A percentile compares a stretch with the other conserved stretches of the same genome.
phyloP scores from a whole-genome alignment of 2,329 filamentous ascomycete genomes.

The Epichloe coenophiala region DNA sequence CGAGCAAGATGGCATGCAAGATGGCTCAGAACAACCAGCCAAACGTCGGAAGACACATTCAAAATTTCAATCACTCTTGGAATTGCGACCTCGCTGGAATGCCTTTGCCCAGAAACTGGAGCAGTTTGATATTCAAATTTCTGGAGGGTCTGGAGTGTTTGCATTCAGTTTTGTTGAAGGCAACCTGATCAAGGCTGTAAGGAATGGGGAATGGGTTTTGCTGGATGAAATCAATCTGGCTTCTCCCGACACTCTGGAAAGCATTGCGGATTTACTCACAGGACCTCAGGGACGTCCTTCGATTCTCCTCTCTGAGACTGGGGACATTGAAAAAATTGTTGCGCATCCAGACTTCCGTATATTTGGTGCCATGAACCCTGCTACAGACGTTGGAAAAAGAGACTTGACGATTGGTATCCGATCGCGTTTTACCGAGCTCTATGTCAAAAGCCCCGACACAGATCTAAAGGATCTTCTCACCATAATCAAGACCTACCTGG shows the following conservation, averaged over 20 bases:
- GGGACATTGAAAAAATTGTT: conserved; percentile 77
- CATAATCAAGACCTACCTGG: conserved; percentile 82
- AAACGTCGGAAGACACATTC: conserved; percentile 56
- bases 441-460: conserved; percentile 79
- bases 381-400: conserved; percentile 91
- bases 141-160: conserved; percentile 60
- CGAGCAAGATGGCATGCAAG: conserved; percentile 21
- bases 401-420: conserved; percentile 80
- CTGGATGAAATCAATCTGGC: conserved; percentile 96
- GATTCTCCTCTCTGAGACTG: conserved; percentile 81
- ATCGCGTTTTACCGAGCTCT: conserved; percentile 90
- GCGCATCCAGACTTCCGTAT: conserved; percentile 90
- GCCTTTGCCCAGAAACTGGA: conserved; percentile 61
- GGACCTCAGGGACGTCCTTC: conserved; percentile 62
- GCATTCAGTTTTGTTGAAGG: conserved; percentile 95
- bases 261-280: conserved; percentile 76
- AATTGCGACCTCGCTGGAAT: conserved; percentile 60
- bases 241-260: conserved; percentile 86
- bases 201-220: conserved; percentile 93
- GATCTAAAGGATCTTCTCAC: conserved; percentile 75
- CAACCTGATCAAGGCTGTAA: conserved; percentile 87
- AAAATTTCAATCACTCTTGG: conserved; percentile 49
- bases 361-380: conserved; percentile 98
- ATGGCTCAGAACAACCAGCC: conserved; percentile 39
- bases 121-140: conserved; percentile 68